Conservation (phyloP, 139 green algal species). For the Astrephomene gubernaculifera region DNA sequence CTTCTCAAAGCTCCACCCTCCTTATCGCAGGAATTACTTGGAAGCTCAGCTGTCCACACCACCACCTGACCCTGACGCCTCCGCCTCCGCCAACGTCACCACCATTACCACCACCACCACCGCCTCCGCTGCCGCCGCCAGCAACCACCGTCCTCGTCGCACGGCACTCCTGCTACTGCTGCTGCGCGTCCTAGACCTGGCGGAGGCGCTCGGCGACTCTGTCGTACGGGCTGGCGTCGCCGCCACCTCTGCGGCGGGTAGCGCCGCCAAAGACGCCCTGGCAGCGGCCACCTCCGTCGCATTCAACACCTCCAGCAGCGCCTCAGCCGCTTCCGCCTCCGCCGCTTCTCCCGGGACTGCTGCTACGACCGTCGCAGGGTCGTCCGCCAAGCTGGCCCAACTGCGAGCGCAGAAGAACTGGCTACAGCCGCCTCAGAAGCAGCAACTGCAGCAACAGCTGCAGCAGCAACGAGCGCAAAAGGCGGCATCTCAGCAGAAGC, state of each 20-base stretch:
- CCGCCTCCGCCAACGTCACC: background rate
- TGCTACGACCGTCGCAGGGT: background rate
- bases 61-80: background rate
- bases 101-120: too few species aligned
- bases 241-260: background rate
- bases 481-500: background rate
- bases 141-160: background rate
- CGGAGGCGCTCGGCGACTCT: slow-evolving; percentile 12
- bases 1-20: too few species aligned
- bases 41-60: background rate
- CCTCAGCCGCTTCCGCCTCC: background rate
- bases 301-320: too few species aligned
- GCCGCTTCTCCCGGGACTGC: background rate
- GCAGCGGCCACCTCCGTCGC: background rate
- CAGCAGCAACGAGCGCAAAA: background rate
- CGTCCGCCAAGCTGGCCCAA: background rate
- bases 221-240: background rate
- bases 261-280: background rate
- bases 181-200: slow-evolving; percentile 22
- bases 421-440: background rate
- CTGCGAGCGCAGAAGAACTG: background rate
- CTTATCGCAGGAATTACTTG: slow-evolving; percentile 13
- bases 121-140: background rate
- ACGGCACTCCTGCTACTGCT: background rate
- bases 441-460: background rate